These are phyloP conservation scores for Sclerospora graminicola DNA, from an alignment of 352 stramenopile genomes.

Conservation along the genomic window DNA sequence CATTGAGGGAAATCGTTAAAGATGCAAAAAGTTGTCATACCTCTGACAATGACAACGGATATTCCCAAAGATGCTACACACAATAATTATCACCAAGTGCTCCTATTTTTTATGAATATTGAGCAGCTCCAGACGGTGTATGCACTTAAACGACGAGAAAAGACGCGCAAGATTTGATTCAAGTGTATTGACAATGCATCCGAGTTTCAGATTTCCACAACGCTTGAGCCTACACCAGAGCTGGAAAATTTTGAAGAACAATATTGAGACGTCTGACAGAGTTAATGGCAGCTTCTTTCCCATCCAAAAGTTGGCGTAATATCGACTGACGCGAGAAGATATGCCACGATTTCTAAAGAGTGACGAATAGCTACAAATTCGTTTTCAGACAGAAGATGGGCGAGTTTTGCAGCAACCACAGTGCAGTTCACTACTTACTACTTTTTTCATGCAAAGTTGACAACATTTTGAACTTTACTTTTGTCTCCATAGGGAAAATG, in stretches of 20 bases:
- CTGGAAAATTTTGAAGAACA: slow-evolving; percentile 71
- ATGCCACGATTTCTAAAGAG: no score
- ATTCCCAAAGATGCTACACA: slow-evolving; percentile 26
- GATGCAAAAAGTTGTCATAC: slow-evolving; percentile 82
- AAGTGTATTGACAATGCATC: slow-evolving; percentile 79
- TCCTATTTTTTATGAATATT: slow-evolving; percentile 77
- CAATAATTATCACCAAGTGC: slow-evolving; percentile 61
- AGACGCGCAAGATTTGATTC: slow-evolving; percentile 74
- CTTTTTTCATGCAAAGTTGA: slow-evolving; percentile 83
- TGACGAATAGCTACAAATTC: slow-evolving; percentile 79
- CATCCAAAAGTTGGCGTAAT: slow-evolving; percentile 80
- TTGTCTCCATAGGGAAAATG: slow-evolving; percentile 83
- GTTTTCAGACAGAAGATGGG: slow-evolving; percentile 70
- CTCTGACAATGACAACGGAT: slow-evolving; percentile 65
- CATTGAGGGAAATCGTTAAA: no score
- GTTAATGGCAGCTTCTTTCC: slow-evolving; percentile 71
- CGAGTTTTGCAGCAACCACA: slow-evolving; percentile 62
- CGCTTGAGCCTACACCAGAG: slow-evolving; percentile 65
- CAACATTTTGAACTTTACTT: no score
- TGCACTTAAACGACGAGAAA: slow-evolving; percentile 49
- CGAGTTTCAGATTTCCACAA: slow-evolving; percentile 77
- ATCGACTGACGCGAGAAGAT: slow-evolving; percentile 67
- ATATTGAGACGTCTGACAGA: no score
- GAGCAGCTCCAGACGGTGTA: slow-evolving; percentile 68
- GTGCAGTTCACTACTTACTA: slow-evolving; percentile 78